phyloP scores from a whole-genome alignment of 2,329 filamentous ascomycete genomes.

The Kalmusia sp. region DNA sequence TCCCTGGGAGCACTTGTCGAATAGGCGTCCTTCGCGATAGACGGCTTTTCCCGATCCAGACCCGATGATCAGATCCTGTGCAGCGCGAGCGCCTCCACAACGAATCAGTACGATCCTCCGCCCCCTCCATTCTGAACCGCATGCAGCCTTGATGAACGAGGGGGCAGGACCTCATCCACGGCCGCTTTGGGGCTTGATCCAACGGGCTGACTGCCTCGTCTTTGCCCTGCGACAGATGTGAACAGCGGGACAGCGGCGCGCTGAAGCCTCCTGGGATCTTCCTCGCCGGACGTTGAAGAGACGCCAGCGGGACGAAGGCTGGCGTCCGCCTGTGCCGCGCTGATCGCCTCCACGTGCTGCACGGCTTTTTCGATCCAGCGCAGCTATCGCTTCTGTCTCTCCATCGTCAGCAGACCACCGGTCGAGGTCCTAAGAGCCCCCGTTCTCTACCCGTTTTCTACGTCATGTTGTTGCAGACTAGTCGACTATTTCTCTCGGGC shows the following conservation, averaged over 20 bases:
- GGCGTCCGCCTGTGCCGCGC: slow-evolving; percentile 19
- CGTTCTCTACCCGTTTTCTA: slow-evolving; percentile 20
- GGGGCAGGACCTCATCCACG: not conserved
- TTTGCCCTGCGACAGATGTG: not conserved
- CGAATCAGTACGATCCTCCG: slow-evolving; percentile 20
- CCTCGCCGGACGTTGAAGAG: slow-evolving; percentile 5
- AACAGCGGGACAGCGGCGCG: not conserved
- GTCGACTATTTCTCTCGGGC: slow-evolving; percentile 11
- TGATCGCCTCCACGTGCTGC: slow-evolving; percentile 28
- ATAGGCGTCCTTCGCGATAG: slow-evolving; percentile 6
- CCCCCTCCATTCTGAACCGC: slow-evolving; percentile 10
- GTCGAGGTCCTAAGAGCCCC: slow-evolving; percentile 1
- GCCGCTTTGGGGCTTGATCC: not conserved
- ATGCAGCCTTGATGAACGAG: slow-evolving; percentile 2
- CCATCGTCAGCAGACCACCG: slow-evolving; percentile 13
- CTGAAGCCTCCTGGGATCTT: slow-evolving; percentile 1
- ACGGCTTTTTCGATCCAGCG: slow-evolving; percentile 15
- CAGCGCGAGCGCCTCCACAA: slow-evolving; percentile 17
- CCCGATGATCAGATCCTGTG: slow-evolving; percentile 22
- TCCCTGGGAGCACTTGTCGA: slow-evolving; percentile 10
- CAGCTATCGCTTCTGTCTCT: slow-evolving; percentile 18
- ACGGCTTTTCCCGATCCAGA: slow-evolving; percentile 12
- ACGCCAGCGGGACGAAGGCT: slow-evolving; percentile 17
- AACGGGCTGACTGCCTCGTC: not conserved
- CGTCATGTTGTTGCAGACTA: slow-evolving; percentile 25